Conservation (phyloP, 768 basidiomycete species). For the Amanita polypyramis region DNA sequence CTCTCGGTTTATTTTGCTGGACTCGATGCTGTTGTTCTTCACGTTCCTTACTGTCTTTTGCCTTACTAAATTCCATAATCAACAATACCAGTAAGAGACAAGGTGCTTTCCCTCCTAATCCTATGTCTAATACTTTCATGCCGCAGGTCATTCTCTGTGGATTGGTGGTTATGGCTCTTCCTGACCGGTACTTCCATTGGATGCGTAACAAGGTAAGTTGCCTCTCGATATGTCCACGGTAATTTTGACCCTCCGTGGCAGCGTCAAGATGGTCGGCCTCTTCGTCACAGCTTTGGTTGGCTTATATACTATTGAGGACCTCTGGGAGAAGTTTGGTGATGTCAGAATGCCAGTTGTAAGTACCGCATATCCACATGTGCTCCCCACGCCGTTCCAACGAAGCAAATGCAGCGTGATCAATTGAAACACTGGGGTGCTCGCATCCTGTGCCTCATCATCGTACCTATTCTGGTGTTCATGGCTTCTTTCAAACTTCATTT, state of each 20-base stretch:
- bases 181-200: constrained; percentile 93
- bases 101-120: neutral
- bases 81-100: constrained; percentile 78
- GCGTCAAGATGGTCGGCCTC: constrained; percentile 93
- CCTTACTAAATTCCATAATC: constrained; percentile 93
- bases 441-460: constrained; percentile 71
- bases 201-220: constrained; percentile 71
- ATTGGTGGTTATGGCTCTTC: constrained; percentile 97
- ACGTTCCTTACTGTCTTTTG: constrained; percentile 95
- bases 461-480: constrained; percentile 92
- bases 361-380: constrained; percentile 6
- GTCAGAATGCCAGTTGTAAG: constrained; percentile 82
- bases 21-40: constrained; percentile 99
- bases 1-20: constrained; percentile 93
- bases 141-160: constrained; percentile 77
- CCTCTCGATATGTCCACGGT: constrained; percentile 5
- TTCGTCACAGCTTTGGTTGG: constrained; percentile 95
- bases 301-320: constrained; percentile 92
- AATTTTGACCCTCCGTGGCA: constrained; percentile 17
- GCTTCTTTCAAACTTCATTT: constrained; percentile 95
- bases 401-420: constrained; percentile 60
- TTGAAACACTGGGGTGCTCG: constrained; percentile 86
- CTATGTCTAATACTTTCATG: constrained; percentile 7
- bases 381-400: constrained; percentile 5
- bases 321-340: constrained; percentile 98